Percentiles rank a stretch among this genome's conserved stretches.
Conservation (phyloP, 1,284 basidiomycete genomes). For the Bothia castanella region DNA sequence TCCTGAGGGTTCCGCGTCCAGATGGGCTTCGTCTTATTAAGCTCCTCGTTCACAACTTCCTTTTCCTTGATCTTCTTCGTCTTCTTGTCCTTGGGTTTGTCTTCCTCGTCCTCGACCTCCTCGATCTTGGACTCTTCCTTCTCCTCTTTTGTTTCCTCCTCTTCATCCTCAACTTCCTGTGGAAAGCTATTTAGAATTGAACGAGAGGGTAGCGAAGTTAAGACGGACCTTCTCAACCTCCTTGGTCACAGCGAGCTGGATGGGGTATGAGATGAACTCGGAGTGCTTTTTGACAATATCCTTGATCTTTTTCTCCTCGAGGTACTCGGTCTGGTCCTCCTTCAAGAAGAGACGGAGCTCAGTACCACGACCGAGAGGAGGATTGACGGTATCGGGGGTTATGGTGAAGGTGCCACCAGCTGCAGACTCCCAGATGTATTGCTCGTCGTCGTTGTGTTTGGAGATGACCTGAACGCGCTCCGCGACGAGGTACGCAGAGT, state of each 20-base stretch:
- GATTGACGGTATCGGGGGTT: constrained; percentile 88
- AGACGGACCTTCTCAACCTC: constrained; percentile 89
- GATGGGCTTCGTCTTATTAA: constrained; percentile 99
- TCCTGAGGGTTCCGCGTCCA: constrained; percentile 98
- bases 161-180: constrained; percentile 86
- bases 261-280: constrained; percentile 99
- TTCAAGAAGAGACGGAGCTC: constrained; percentile 96
- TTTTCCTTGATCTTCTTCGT: constrained; percentile 96
- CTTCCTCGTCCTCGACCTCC: constrained; percentile 80
- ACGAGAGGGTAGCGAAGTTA: background rate
- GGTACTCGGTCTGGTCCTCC: constrained; percentile 98
- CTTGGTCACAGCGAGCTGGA: constrained; percentile 98
- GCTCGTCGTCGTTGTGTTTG: constrained; percentile 99
- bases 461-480: constrained; percentile 98
- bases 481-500: constrained; percentile 98
- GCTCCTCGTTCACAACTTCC: constrained; percentile 90
- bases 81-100: constrained; percentile 91
- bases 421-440: constrained; percentile 99
- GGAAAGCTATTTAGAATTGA: constrained; percentile 3
- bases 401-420: constrained; percentile 99
- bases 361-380: constrained; percentile 90
- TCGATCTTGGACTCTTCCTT: constrained; percentile 71
- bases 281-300: constrained; percentile 99
- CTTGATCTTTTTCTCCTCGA: constrained; percentile 99
- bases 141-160: constrained; percentile 62